Percentiles rank a stretch among this genome's conserved stretches.
Evolutionary conservation across 2,329 filamentous ascomycete genomes (phyloP).

Genomic region (Tolypocladium pustulatum): DNA sequence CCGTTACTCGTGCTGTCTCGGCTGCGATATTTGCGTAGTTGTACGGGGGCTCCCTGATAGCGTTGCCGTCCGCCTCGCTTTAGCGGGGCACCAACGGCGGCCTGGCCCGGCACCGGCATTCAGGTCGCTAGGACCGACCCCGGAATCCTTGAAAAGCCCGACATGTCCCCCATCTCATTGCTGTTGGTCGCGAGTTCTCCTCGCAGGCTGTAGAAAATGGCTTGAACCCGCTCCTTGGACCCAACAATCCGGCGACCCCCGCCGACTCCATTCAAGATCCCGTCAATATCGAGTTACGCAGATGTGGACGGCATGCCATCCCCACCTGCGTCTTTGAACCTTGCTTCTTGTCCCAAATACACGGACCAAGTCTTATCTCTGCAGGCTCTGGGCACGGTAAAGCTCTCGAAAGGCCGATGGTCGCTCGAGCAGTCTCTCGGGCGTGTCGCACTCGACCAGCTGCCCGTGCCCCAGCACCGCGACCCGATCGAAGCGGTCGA

Average conservation of each 20-base stretch:
- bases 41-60: background rate
- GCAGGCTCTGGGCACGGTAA: background rate
- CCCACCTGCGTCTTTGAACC: too few species aligned
- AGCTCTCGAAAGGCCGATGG: background rate
- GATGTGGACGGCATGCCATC: too few species aligned
- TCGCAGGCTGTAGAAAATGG: too few species aligned
- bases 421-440: background rate
- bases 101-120: background rate
- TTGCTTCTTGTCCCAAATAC: too few species aligned
- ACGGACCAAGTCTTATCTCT: background rate
- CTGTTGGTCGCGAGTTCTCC: too few species aligned
- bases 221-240: too few species aligned
- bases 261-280: too few species aligned
- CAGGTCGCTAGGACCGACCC: background rate
- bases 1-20: too few species aligned
- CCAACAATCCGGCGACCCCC: too few species aligned
- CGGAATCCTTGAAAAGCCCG: background rate
- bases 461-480: slow-evolving; percentile 44
- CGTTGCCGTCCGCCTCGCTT: background rate
- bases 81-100: background rate
- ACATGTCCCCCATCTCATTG: too few species aligned
- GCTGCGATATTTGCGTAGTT: too few species aligned
- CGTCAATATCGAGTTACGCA: too few species aligned
- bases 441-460: slow-evolving; percentile 5
- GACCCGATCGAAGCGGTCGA: slow-evolving; percentile 27